Percentiles rank a stretch among this genome's conserved stretches.
Evolutionary conservation across 75 land plant genomes (phyloP).

Genomic region (Adiantum capillusveneris): DNA sequence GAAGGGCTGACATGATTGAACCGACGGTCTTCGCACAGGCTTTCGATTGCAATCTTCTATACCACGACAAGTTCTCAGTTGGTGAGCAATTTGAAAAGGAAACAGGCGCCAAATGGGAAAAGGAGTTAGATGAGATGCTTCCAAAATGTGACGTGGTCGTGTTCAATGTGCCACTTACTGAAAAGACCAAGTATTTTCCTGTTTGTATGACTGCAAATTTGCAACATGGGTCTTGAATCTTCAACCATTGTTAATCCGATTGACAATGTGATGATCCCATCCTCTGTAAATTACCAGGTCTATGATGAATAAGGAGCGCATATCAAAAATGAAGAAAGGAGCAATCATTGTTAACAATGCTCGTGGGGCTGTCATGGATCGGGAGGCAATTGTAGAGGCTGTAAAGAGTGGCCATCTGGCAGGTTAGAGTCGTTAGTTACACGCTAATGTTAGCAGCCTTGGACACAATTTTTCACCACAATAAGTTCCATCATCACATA

Average conservation of each 20-base stretch:
- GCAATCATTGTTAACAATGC: constrained; percentile 90
- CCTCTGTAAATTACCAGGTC: constrained; percentile 42
- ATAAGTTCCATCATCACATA: too few species aligned
- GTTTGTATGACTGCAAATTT: too few species aligned
- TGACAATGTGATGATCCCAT: too few species aligned
- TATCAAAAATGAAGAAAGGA: constrained; percentile 78
- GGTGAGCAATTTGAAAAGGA: constrained; percentile 59
- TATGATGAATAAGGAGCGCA: constrained; percentile 69
- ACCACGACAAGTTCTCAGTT: constrained; percentile 72
- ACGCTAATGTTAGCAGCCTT: too few species aligned
- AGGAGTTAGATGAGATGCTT: constrained; percentile 73
- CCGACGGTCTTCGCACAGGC: too few species aligned
- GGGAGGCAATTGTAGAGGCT: constrained; percentile 84
- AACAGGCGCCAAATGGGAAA: constrained; percentile 64
- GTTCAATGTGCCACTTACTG: constrained; percentile 78
- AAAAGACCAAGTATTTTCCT: constrained; percentile 54
- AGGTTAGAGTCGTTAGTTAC: too few species aligned
- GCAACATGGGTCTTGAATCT: too few species aligned
- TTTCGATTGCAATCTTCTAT: constrained; percentile 80
- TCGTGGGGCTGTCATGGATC: constrained; percentile 86
- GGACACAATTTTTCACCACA: too few species aligned
- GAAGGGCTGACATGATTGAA: too few species aligned
- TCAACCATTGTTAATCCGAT: too few species aligned
- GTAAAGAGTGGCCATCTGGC: constrained; percentile 76
- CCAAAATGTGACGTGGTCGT: constrained; percentile 82